Evolutionary conservation across 306 rosid genomes (phyloP), one percentile per base, ranked within the genome.

Genomic region (Prunus salicina): DNA sequence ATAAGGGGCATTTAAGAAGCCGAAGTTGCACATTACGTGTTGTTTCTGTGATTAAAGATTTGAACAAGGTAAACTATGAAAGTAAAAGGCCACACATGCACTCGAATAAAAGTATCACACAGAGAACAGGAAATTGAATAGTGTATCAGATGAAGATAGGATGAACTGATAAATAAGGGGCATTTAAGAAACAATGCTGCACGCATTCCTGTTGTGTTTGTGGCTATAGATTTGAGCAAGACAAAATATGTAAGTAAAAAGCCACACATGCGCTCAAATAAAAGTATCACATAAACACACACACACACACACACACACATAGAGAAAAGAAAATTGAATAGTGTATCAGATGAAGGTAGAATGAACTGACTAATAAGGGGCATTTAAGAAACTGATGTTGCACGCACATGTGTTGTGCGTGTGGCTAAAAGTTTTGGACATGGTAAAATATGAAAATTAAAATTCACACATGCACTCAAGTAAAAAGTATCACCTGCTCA

Each of bases 401-500:
- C 65, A 71, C 9, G 14, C 6, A 41, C 13, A 5, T 34, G 22
- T 32, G 32, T 55, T n/a, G 14, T 34, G 64, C 12, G 8, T 16
- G 14, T 30, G 30, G 2, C 9, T 7, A 30, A 20, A 28, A 32
- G 46, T 14, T 47, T 58, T 25, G 8, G 45, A 58, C 56, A 45
- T 8, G 38, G 50, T 22, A 72, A 16, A 73, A 5, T 73, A 27
- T 25, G 60, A 8, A 8, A n/a, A 43, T 50, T 1, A 15, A 46
- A 67, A 52, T 0, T 14, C 73, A 49, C 49, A 45, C 7, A 24
- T 60, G 19, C 51, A 18, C 55, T 41, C 6, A 13, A 72, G 43
- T 3, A 58, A n/a, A 72, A 72, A 34, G 34, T 15, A 65, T 53
- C 73, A 93, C 98, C 98, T 93, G 92, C 75, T 88, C 96, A 62